Evolutionary conservation across 768 basidiomycete genomes (phyloP).

Genomic region (Collybia sp.): DNA sequence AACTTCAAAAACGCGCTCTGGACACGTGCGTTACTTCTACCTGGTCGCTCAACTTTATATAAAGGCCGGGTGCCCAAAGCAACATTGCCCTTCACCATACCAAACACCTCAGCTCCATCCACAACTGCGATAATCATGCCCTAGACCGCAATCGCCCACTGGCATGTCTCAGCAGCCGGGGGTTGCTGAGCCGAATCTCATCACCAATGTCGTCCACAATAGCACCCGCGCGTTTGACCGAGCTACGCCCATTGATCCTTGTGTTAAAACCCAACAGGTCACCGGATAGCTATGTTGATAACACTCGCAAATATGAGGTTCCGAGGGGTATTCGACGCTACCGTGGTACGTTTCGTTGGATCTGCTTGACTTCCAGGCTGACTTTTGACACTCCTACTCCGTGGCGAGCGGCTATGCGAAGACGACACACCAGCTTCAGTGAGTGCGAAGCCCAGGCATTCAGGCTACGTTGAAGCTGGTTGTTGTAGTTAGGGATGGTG

Average conservation of each 20-base stretch:
- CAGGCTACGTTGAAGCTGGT: neutral
- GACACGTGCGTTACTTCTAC: too few relatives aligned
- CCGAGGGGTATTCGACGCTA: conserved; percentile 60
- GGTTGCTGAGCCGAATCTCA: conserved; percentile 70
- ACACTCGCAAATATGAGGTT: conserved; percentile 55
- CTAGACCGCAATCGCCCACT: neutral
- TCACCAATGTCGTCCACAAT: conserved; percentile 50
- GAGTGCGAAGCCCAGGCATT: conserved; percentile 8
- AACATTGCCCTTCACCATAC: too few relatives aligned
- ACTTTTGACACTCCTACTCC: neutral
- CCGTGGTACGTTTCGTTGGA: conserved; percentile 41
- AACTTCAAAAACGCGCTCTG: too few relatives aligned
- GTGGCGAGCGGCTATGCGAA: conserved; percentile 37
- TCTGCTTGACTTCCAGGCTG: conserved; percentile 1
- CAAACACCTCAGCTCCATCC: too few relatives aligned
- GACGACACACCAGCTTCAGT: conserved; percentile 52
- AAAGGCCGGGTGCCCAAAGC: too few relatives aligned
- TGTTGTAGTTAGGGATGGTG: conserved; percentile 50
- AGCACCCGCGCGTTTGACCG: conserved; percentile 36
- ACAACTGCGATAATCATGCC: too few relatives aligned
- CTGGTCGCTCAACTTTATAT: too few relatives aligned
- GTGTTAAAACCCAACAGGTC: conserved; percentile 49
- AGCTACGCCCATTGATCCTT: neutral
- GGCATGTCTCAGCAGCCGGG: conserved; percentile 48
- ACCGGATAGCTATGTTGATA: too few relatives aligned